A percentile compares a stretch with the other conserved stretches of the same genome.
These are phyloP conservation scores for Plasmodium vivax DNA, from an alignment of 169 alveolate genomes.

Conservation along the genomic window DNA sequence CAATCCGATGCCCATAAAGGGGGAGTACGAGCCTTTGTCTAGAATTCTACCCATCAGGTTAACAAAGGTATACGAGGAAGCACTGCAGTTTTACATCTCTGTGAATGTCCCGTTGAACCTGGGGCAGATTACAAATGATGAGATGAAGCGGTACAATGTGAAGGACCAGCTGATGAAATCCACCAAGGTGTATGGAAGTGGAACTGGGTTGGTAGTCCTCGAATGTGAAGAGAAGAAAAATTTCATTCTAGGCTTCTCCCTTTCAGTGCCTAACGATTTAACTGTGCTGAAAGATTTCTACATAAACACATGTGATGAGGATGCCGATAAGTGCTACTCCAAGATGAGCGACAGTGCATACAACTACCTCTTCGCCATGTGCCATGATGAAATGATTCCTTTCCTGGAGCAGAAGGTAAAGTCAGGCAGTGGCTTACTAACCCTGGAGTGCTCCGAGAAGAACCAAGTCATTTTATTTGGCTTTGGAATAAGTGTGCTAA, in stretches of 20 bases:
- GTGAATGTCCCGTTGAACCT: conserved; percentile 42
- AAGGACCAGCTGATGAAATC: conserved; percentile 56
- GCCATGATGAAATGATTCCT: conserved; percentile 63
- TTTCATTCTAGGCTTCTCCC: conserved; percentile 55
- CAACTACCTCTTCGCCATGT: conserved; percentile 65
- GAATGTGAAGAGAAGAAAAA: conserved; percentile 74
- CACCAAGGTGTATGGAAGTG: conserved; percentile 29
- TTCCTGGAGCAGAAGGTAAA: conserved; percentile 53
- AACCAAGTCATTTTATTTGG: conserved; percentile 60
- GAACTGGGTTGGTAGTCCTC: conserved; percentile 43
- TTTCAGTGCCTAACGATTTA: conserved; percentile 66
- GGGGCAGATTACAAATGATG: conserved; percentile 44
- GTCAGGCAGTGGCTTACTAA: conserved; percentile 53
- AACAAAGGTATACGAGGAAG: conserved; percentile 46
- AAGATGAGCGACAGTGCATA: conserved; percentile 62
- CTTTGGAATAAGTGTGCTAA: conserved; percentile 69
- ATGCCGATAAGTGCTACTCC: conserved; percentile 58
- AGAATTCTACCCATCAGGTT: conserved; percentile 70
- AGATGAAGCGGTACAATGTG: conserved; percentile 26
- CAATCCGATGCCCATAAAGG: conserved; percentile 86
- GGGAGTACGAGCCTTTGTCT: conserved; percentile 77
- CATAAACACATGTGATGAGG: conserved; percentile 58
- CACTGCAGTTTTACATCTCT: conserved; percentile 39
- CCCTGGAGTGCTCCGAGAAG: conserved; percentile 61
- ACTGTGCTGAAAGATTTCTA: conserved; percentile 44